Evolutionary conservation across 176 grass and related monocot species (phyloP), one percentile per base, ranked within the genome.

Genomic region (Calamus simplicifolius): DNA sequence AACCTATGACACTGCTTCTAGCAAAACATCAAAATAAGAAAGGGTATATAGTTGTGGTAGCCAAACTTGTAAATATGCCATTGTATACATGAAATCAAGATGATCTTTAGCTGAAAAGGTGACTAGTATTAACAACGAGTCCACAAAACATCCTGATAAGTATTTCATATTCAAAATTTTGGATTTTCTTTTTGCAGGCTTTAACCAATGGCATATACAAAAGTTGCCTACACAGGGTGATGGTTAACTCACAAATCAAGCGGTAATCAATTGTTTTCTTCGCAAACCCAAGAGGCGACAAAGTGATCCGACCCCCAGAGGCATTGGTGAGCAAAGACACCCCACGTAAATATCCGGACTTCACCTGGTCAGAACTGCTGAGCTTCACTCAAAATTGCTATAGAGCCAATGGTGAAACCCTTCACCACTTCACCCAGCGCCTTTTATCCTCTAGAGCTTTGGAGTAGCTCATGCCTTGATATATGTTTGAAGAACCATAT

Each of bases 201-300:
- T 62, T 95, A 63, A 89, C 85, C 8, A 95, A 95, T 52, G 92
- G 92, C 71, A 74, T 74, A 62, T 91, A 87, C 65, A 91, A 82
- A 80, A 96, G 86, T 71, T 96, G 91, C 81, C 75, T 91, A 16
- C 92, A 96, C 75, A 74, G 92, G 0, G 92, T 83, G 48, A 78
- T 90, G 64, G 92, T 96, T 64, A 96, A 96, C 73, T 68, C 23
- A 66, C 68, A 59, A 6, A 71, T 56, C 28, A 79, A 80, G 75
- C 64, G 92, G 29, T 71, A 72, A 21, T 96, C 92, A n/a, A 49
- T 96, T 57, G 92, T 81, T 66, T 96, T 96, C 83, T 96, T 96
- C 62, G 64, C 91, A 2, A 85, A 75, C 58, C 83, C 92, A 31
- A 62, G 59, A 38, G 87, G 79, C 56, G 87, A 91, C 75, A 69